These are phyloP conservation scores for Trichoderma arundinaceum DNA, from an alignment of 2,329 filamentous ascomycete genomes.

Conservation along the genomic window DNA sequence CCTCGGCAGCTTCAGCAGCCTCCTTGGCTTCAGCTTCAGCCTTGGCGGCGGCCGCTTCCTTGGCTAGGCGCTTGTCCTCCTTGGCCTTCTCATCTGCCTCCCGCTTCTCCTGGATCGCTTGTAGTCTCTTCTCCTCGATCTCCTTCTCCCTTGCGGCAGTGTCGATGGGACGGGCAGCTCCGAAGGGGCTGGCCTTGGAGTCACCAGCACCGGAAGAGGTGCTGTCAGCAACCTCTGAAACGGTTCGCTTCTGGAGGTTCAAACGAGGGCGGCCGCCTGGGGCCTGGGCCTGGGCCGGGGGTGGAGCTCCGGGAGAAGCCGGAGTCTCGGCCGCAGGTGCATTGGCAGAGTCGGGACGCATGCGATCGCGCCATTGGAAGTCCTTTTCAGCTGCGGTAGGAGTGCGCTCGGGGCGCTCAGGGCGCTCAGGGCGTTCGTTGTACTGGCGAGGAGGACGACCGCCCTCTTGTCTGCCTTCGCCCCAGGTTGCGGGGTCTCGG, in stretches of 20 bases:
- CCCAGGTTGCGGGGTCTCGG: constrained; percentile 75
- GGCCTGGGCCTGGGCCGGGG: constrained; percentile 55
- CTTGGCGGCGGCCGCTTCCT: constrained; percentile 59
- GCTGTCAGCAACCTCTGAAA: constrained; percentile 70
- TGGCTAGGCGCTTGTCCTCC: constrained; percentile 69
- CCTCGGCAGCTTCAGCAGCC: constrained; percentile 42
- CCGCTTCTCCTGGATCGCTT: constrained; percentile 78
- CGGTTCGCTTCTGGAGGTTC: constrained; percentile 89
- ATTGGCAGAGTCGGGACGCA: constrained; percentile 78
- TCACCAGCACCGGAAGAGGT: constrained; percentile 61
- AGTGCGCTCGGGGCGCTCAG: constrained; percentile 58
- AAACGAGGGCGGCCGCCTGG: constrained; percentile 74
- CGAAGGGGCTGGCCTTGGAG: constrained; percentile 90
- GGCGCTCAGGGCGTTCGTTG: constrained; percentile 72
- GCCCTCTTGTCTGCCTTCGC: constrained; percentile 74
- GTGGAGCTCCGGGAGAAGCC: constrained; percentile 70
- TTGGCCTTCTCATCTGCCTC: constrained; percentile 86
- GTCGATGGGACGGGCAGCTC: constrained; percentile 91
- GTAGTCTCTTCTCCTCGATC: constrained; percentile 84
- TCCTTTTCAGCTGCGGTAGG: constrained; percentile 91
- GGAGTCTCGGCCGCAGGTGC: constrained; percentile 71
- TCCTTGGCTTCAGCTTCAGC: constrained; percentile 47
- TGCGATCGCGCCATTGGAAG: constrained; percentile 88
- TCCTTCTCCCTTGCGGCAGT: constrained; percentile 87
- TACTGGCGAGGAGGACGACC: constrained; percentile 80